Percentiles rank a stretch among this genome's conserved stretches.
These are phyloP conservation scores for Saccharomycopsis fibuligera DNA, from an alignment of 805 yeast genomes.

Conservation along the genomic window DNA sequence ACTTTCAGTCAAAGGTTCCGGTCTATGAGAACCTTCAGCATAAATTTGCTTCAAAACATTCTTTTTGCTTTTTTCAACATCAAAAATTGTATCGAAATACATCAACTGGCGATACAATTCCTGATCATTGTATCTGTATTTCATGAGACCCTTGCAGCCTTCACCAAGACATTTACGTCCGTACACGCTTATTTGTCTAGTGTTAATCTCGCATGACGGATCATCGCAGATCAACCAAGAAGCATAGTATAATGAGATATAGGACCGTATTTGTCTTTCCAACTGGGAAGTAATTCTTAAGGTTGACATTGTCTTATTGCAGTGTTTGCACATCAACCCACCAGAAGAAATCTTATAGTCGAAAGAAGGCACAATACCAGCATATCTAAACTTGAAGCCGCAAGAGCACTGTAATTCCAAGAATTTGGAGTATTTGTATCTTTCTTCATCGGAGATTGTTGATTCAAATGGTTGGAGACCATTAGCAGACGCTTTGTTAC, in stretches of 20 bases:
- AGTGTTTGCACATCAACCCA: constrained; percentile 66
- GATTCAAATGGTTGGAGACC: constrained; percentile 72
- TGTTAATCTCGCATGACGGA: constrained; percentile 66
- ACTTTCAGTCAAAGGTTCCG: constrained; percentile 8
- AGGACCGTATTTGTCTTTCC: constrained; percentile 63
- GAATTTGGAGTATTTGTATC: constrained; percentile 61
- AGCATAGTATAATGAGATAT: constrained; percentile 73
- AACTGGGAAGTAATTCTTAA: constrained; percentile 63
- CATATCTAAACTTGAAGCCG: constrained; percentile 53
- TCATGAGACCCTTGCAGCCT: constrained; percentile 72
- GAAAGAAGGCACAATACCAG: constrained; percentile 64
- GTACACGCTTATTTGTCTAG: constrained; percentile 83
- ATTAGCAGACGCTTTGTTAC: constrained; percentile 28
- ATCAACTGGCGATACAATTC: constrained; percentile 80
- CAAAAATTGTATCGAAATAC: constrained; percentile 73
- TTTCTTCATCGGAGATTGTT: constrained; percentile 70
- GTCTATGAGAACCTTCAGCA: constrained; percentile 23
- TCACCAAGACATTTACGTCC: constrained; percentile 79
- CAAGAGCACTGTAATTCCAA: constrained; percentile 61
- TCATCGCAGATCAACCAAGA: constrained; percentile 87
- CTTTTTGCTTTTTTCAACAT: constrained; percentile 68
- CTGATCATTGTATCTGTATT: constrained; percentile 68
- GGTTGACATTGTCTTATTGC: constrained; percentile 46
- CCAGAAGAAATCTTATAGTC: constrained; percentile 55
- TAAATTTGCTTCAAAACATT: constrained; percentile 49